These are phyloP conservation scores for Eudorina sp. DNA, from an alignment of 139 green algal genomes.

Conservation along the genomic window DNA sequence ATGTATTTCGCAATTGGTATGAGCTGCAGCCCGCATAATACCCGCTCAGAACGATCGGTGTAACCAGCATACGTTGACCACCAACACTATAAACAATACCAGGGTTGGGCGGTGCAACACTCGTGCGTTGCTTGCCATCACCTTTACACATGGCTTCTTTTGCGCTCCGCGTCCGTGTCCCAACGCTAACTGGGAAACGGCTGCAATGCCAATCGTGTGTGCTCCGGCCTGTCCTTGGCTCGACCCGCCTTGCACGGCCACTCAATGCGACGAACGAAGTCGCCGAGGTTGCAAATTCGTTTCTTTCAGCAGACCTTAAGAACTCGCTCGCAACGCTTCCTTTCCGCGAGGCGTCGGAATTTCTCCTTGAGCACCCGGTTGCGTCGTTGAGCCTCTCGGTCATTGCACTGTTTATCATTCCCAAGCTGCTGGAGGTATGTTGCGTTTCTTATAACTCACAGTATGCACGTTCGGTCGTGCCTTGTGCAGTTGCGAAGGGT, in stretches of 20 bases:
- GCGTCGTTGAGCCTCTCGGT: background rate
- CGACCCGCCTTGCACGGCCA: background rate
- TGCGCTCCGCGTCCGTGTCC: background rate
- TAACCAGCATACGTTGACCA: no score
- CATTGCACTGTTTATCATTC: background rate
- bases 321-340: background rate
- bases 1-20: no score
- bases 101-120: background rate
- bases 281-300: background rate
- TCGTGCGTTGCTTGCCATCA: background rate
- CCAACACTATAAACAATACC: no score
- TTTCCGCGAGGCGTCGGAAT: background rate
- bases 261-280: slow-evolving; percentile 14
- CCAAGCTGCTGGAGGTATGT: slow-evolving; percentile 23
- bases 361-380: slow-evolving; percentile 26
- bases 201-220: background rate
- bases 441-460: background rate
- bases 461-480: background rate
- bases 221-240: background rate
- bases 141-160: background rate
- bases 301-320: background rate
- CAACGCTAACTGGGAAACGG: background rate
- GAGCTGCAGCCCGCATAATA: no score
- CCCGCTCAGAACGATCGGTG: no score
- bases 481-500: no score